Evolutionary conservation across 169 alveolate genomes (phyloP).

Genomic region (Plasmodium gallinaceum): DNA sequence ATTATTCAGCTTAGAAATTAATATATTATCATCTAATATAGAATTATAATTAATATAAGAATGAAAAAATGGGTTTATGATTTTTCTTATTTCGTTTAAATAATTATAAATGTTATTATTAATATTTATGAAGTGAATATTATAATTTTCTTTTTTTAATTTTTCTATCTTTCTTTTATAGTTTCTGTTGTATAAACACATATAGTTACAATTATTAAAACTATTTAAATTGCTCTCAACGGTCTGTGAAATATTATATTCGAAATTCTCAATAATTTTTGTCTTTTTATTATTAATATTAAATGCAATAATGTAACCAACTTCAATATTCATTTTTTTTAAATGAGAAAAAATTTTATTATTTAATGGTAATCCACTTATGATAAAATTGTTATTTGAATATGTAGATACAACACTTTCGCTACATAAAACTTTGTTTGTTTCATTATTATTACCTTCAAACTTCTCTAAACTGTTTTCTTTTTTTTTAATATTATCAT

Average conservation of each 20-base stretch:
- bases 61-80: conserved; percentile 46
- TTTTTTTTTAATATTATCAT: background rate
- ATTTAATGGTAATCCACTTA: conserved; percentile 53
- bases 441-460: background rate
- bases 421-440: background rate
- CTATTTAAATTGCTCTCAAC: background rate
- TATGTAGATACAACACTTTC: background rate
- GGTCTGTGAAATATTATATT: background rate
- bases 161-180: conserved; percentile 14
- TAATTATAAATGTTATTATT: background rate
- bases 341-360: conserved; percentile 19
- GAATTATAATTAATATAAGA: conserved; percentile 29
- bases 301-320: conserved; percentile 38
- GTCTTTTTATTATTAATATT: conserved; percentile 3
- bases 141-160: conserved; percentile 17
- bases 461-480: background rate
- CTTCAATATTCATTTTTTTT: conserved; percentile 26
- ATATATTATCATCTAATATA: conserved; percentile 6
- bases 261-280: background rate
- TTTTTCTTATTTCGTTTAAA: conserved; percentile 29
- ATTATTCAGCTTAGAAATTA: conserved; percentile 9
- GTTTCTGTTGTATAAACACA: conserved; percentile 32
- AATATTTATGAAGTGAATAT: conserved; percentile 7
- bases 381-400: conserved; percentile 15
- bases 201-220: background rate